These are phyloP conservation scores for Tremellales sp. DNA, from an alignment of 1,284 basidiomycete genomes.

Conservation along the genomic window DNA sequence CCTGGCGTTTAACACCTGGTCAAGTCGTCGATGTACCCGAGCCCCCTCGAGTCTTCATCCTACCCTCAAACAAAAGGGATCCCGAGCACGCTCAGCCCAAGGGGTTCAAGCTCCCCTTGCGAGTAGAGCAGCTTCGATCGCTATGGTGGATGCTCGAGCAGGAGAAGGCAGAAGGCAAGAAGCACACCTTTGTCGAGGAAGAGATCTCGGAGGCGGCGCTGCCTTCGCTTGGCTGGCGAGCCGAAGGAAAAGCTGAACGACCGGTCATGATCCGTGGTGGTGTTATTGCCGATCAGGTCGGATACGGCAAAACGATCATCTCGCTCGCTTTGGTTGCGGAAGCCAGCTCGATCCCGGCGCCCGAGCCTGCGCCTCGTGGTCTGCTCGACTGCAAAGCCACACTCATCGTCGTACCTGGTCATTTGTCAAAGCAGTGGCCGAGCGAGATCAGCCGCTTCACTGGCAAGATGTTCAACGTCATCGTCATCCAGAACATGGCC, in stretches of 20 bases:
- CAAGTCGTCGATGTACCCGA: conserved; percentile 46
- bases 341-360: conserved; percentile 58
- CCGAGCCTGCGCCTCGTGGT: conserved; percentile 50
- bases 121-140: conserved; percentile 83
- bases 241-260: conserved; percentile 81
- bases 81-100: conserved; percentile 70
- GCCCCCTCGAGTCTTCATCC: conserved; percentile 56
- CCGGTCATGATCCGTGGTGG: conserved; percentile 75
- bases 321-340: conserved; percentile 74
- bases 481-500: conserved; percentile 62
- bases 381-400: conserved; percentile 68
- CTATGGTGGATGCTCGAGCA: conserved; percentile 87
- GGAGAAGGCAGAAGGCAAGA: conserved; percentile 62
- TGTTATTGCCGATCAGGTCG: conserved; percentile 91
- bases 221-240: conserved; percentile 83
- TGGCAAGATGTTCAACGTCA: conserved; percentile 54
- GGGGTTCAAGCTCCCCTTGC: conserved; percentile 64
- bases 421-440: conserved; percentile 84
- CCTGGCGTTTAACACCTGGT: conserved; percentile 73
- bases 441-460: conserved; percentile 79
- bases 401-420: conserved; percentile 81
- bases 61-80: conserved; percentile 76
- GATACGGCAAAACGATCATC: conserved; percentile 95
- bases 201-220: conserved; percentile 88
- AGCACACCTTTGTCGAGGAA: conserved; percentile 74